Evolutionary conservation across 345 rosid species (phyloP).

Genomic region (Punica granatum): DNA sequence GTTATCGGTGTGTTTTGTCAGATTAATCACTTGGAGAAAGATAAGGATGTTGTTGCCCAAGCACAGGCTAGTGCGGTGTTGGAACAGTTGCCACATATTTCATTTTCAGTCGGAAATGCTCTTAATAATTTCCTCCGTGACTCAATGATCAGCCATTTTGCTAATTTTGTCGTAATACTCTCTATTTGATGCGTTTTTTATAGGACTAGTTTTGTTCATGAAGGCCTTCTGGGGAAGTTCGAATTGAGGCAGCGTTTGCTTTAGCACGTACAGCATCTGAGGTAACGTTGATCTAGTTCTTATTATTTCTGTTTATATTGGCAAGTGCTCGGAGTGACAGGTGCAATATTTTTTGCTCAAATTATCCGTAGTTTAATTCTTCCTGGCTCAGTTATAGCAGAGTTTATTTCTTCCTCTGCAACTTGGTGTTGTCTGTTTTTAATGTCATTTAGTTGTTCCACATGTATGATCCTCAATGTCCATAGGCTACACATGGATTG

Average conservation of each 20-base stretch:
- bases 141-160: conserved; percentile 45
- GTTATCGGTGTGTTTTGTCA: conserved; percentile 6
- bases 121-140: conserved; percentile 70
- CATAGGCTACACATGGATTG: neutral
- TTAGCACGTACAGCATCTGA: conserved; percentile 80
- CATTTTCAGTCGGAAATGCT: conserved; percentile 68
- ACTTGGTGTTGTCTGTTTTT: neutral
- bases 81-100: conserved; percentile 64
- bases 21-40: conserved; percentile 94
- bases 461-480: no score
- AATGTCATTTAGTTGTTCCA: neutral
- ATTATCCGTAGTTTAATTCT: no score
- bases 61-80: conserved; percentile 79
- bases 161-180: neutral
- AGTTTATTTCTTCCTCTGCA: neutral
- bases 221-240: conserved; percentile 98
- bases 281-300: conserved; percentile 33
- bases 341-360: no score
- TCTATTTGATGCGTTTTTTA: neutral
- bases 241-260: conserved; percentile 92
- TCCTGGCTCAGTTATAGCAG: no score
- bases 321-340: no score
- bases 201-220: conserved; percentile 10
- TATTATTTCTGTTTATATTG: no score
- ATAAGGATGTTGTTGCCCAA: conserved; percentile 95